Evolutionary conservation across 495 filamentous ascomycete species (phyloP).

Genomic region (Penicillium waksmanii): DNA sequence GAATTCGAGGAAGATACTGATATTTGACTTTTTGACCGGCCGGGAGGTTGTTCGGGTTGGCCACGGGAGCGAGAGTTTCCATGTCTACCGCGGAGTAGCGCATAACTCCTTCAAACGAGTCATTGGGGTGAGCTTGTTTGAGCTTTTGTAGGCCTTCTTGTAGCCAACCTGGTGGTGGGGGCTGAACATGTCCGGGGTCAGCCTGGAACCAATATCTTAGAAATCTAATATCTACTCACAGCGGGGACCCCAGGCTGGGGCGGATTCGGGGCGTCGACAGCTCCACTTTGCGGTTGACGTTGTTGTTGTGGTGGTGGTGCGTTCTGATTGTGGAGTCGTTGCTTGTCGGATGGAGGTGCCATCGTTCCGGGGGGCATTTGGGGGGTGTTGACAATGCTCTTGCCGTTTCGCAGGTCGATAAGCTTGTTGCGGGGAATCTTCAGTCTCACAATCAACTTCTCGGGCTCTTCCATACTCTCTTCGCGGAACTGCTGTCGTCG

Average conservation of each 20-base stretch:
- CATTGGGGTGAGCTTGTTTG: conserved; percentile 66
- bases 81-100: conserved; percentile 77
- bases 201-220: conserved; percentile 19
- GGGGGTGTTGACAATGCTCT: conserved; percentile 21
- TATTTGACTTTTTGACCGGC: conserved; percentile 61
- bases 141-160: conserved; percentile 63
- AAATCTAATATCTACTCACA: conserved; percentile 53
- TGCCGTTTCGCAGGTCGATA: conserved; percentile 27
- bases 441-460: conserved; percentile 71
- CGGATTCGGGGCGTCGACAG: conserved; percentile 64
- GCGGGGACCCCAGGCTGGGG: conserved; percentile 56
- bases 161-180: conserved; percentile 83
- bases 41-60: conserved; percentile 51
- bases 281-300: conserved; percentile 57
- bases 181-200: conserved; percentile 50
- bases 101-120: conserved; percentile 86
- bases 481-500: conserved; percentile 68
- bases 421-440: conserved; percentile 63
- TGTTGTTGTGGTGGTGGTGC: conserved; percentile 34
- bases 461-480: conserved; percentile 68
- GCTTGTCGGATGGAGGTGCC: conserved; percentile 58
- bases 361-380: conserved; percentile 55
- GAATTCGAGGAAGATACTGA: conserved; percentile 80
- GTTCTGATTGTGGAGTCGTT: conserved; percentile 36
- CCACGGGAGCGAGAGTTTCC: conserved; percentile 59